Conservation (phyloP, 768 basidiomycete genomes). For the Mycena capillaripes region DNA sequence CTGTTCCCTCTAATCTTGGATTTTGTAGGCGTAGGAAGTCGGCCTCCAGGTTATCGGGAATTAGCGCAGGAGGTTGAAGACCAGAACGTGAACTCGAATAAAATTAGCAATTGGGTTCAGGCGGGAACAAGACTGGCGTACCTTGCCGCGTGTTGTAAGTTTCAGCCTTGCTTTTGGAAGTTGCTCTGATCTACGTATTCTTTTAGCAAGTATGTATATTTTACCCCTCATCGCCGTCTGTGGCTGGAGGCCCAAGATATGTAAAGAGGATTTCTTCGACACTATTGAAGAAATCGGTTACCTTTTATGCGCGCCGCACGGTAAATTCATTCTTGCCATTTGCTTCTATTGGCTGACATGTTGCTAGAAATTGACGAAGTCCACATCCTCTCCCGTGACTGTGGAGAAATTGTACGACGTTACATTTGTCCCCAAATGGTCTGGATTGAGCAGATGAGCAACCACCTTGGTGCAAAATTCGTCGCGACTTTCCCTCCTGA, state of each 20-base stretch:
- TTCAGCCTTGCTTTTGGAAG: background rate
- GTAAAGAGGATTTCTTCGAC: no score
- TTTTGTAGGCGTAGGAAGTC: no score
- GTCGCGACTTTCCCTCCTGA: background rate
- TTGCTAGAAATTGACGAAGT: no score
- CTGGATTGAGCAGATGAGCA: background rate
- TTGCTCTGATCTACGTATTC: background rate
- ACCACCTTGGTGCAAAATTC: background rate
- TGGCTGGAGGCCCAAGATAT: background rate
- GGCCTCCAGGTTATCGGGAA: background rate
- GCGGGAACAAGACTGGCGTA: background rate
- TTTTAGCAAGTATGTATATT: conserved; percentile 6
- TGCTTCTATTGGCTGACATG: no score
- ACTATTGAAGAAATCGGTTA: background rate
- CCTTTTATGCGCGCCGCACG: background rate
- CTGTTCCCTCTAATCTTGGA: no score
- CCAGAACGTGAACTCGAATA: background rate
- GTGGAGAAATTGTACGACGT: background rate
- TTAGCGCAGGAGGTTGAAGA: background rate
- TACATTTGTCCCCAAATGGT: conserved; percentile 2
- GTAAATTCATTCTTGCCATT: no score
- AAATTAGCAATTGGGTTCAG: background rate
- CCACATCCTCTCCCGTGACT: background rate
- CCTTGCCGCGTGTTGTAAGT: background rate
- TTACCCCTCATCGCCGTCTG: background rate